Percentiles rank a stretch among this genome's conserved stretches.
These are phyloP conservation scores for Secale cereale DNA, from an alignment of 176 grass and related monocot genomes.

Conservation along the genomic window DNA sequence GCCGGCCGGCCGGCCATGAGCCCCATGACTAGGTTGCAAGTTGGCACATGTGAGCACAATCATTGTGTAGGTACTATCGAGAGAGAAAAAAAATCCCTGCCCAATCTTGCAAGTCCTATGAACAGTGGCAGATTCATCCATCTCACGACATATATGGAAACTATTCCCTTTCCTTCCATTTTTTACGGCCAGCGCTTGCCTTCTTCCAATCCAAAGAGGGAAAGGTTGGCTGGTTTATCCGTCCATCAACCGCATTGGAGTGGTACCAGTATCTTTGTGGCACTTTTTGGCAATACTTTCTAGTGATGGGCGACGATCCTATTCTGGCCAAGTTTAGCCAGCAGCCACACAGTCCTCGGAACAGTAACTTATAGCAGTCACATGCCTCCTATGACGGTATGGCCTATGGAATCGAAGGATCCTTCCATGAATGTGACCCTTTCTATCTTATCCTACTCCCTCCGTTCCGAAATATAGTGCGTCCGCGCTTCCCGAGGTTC, in stretches of 20 bases:
- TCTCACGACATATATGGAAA: background rate
- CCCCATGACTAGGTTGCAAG: background rate
- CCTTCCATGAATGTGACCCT: slow-evolving; percentile 21
- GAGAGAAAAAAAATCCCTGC: background rate
- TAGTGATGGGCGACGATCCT: background rate
- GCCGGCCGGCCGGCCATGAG: too few relatives aligned
- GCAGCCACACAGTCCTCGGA: background rate
- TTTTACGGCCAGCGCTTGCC: background rate
- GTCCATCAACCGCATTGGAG: background rate
- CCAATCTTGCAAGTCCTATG: slow-evolving; percentile 25
- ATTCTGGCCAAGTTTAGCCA: background rate
- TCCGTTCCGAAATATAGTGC: too few relatives aligned
- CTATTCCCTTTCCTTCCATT: background rate
- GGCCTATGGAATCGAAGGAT: slow-evolving; percentile 8
- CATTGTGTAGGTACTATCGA: slow-evolving; percentile 8
- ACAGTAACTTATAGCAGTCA: background rate
- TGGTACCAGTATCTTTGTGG: background rate
- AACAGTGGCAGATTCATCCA: slow-evolving; percentile 25
- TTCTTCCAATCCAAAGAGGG: background rate
- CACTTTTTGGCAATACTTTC: background rate
- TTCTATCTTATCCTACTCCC: background rate
- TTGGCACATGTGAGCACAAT: slow-evolving; percentile 29
- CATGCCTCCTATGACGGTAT: slow-evolving; percentile 1
- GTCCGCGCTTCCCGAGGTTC: too few relatives aligned
- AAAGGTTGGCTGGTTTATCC: too few relatives aligned